Percentiles rank a stretch among this genome's conserved stretches.
Evolutionary conservation across 2,329 filamentous ascomycete species (phyloP).

Genomic region (Lasiodiplodia citricola): DNA sequence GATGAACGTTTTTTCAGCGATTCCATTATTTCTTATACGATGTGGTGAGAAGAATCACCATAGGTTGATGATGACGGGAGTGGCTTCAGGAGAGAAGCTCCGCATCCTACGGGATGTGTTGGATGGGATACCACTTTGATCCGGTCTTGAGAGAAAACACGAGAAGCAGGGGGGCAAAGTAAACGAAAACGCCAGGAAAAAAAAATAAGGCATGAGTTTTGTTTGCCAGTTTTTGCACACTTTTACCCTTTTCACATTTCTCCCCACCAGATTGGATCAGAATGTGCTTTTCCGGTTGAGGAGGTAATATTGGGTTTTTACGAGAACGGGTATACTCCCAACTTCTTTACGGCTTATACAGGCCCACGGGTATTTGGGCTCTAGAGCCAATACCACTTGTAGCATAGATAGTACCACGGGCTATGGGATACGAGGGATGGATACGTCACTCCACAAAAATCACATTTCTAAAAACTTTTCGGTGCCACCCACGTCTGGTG

Average conservation of each 20-base stretch:
- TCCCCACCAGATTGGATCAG: constrained; percentile 16
- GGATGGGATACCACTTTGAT: constrained; percentile 6
- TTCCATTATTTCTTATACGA: constrained; percentile 10
- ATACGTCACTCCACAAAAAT: constrained; percentile 18
- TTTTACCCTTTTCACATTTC: constrained; percentile 7
- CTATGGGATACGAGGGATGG: not conserved
- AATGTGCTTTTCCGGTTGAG: not conserved
- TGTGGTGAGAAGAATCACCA: not conserved
- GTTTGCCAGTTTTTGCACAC: constrained; percentile 15
- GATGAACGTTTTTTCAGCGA: constrained; percentile 14
- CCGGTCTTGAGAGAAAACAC: not conserved
- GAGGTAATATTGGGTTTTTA: constrained; percentile 2
- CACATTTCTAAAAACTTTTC: not conserved
- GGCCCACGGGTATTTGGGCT: not conserved
- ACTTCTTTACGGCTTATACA: constrained; percentile 2
- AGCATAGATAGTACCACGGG: constrained; percentile 16
- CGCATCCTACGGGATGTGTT: not conserved
- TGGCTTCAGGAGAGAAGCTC: not conserved
- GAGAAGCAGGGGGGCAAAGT: not conserved
- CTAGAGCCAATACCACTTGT: constrained; percentile 7
- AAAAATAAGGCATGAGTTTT: constrained; percentile 7
- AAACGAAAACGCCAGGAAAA: constrained; percentile 18
- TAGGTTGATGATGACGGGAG: not conserved
- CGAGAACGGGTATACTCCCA: constrained; percentile 4
- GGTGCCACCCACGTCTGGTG: not conserved